phyloP scores from a whole-genome alignment of 1,284 basidiomycete genomes.

The Cutaneotrichosporon arboriforme region DNA sequence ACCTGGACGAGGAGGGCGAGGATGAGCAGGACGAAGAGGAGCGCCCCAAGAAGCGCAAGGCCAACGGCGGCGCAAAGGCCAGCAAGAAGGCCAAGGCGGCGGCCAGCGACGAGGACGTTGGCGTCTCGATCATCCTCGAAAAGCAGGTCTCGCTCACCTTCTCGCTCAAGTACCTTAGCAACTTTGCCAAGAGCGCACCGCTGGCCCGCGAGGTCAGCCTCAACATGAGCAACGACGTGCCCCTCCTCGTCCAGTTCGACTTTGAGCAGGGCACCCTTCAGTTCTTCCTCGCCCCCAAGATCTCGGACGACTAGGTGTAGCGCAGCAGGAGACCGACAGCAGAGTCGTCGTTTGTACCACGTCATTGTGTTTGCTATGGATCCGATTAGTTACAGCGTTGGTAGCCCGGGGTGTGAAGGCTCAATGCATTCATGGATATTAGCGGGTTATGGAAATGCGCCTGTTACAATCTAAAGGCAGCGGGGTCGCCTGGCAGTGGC shows the following conservation, averaged over 20 bases:
- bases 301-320: conserved; percentile 18
- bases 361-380: conserved; percentile 6
- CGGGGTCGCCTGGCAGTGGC: no score
- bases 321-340: background rate
- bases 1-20: conserved; percentile 49
- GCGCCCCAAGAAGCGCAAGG: conserved; percentile 41
- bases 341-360: conserved; percentile 6
- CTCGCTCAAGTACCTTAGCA: conserved; percentile 93
- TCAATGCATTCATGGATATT: background rate
- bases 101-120: conserved; percentile 47
- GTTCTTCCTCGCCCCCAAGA: conserved; percentile 47
- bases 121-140: conserved; percentile 78
- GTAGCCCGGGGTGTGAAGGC: background rate
- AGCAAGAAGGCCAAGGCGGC: conserved; percentile 59
- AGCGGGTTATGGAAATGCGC: background rate
- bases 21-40: conserved; percentile 50
- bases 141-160: conserved; percentile 91
- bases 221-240: conserved; percentile 87
- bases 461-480: no score
- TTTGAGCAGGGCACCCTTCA: conserved; percentile 48
- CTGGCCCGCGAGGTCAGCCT: conserved; percentile 69
- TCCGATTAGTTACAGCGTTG: background rate
- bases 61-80: conserved; percentile 48
- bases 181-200: conserved; percentile 88
- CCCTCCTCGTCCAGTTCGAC: conserved; percentile 64